Percentiles rank a stretch among this genome's conserved stretches.
Conservation (phyloP, 2,329 filamentous ascomycete species). For the Leptodontidium sp. region DNA sequence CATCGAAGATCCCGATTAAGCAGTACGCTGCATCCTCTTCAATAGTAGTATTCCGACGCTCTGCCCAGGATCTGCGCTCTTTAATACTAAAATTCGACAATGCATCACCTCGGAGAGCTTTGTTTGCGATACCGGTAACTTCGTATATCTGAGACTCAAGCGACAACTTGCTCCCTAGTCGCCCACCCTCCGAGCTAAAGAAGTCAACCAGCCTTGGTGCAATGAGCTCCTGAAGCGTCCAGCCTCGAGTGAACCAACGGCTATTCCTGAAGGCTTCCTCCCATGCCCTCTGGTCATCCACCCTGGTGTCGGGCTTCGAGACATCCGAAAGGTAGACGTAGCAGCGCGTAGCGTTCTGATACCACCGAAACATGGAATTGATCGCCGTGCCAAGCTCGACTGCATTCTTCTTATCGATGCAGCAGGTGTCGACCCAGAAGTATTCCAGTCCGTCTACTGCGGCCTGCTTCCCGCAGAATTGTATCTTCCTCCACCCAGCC, state of each 20-base stretch:
- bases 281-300: too few species aligned
- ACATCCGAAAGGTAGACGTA: too few species aligned
- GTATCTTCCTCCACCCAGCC: conserved; percentile 35
- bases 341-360: neutral
- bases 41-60: conserved; percentile 46
- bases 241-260: conserved; percentile 34
- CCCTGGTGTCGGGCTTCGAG: too few species aligned
- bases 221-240: conserved; percentile 34
- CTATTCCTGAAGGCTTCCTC: neutral
- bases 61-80: conserved; percentile 51
- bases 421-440: conserved; percentile 35
- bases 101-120: conserved; percentile 21
- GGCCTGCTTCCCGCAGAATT: conserved; percentile 34
- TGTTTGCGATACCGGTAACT: conserved; percentile 33
- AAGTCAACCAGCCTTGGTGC: conserved; percentile 32
- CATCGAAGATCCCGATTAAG: conserved; percentile 53
- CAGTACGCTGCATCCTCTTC: conserved; percentile 55
- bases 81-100: conserved; percentile 27
- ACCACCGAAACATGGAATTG: neutral
- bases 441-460: conserved; percentile 32
- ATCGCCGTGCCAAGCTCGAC: conserved; percentile 27
- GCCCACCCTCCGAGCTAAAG: conserved; percentile 33
- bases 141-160: conserved; percentile 35
- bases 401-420: conserved; percentile 35
- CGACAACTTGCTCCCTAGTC: conserved; percentile 33